A percentile compares a stretch with the other conserved stretches of the same genome.
phyloP scores from a whole-genome alignment of 352 stramenopile genomes.

The Phytophthora aleatoria region DNA sequence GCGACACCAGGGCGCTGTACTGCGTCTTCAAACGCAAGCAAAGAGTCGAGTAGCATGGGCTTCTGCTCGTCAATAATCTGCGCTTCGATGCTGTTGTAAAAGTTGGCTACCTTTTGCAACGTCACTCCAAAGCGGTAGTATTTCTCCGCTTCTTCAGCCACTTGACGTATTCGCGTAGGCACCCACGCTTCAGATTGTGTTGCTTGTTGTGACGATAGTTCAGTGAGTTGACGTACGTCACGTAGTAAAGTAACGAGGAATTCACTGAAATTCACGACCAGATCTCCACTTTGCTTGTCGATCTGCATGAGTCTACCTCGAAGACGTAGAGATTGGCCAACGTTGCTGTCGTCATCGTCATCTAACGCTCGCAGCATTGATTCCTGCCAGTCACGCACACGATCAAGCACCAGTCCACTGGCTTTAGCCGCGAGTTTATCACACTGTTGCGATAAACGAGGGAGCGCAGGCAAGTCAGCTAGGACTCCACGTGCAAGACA shows the following conservation, averaged over 20 bases:
- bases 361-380: slow-evolving; percentile 72
- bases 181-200: slow-evolving; percentile 63
- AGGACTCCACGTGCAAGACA: slow-evolving; percentile 60
- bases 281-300: slow-evolving; percentile 76
- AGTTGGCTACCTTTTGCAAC: slow-evolving; percentile 96
- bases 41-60: slow-evolving; percentile 92
- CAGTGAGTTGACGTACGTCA: slow-evolving; percentile 91
- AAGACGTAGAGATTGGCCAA: slow-evolving; percentile 69
- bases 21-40: slow-evolving; percentile 91
- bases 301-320: slow-evolving; percentile 92
- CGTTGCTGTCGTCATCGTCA: slow-evolving; percentile 58
- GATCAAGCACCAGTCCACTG: slow-evolving; percentile 71
- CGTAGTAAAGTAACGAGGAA: slow-evolving; percentile 92
- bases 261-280: slow-evolving; percentile 95
- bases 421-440: slow-evolving; percentile 61
- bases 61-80: slow-evolving; percentile 96
- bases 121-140: slow-evolving; percentile 95
- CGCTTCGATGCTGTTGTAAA: slow-evolving; percentile 96
- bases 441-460: slow-evolving; percentile 53
- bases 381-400: slow-evolving; percentile 88
- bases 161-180: slow-evolving; percentile 61
- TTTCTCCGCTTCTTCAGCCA: slow-evolving; percentile 89
- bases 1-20: slow-evolving; percentile 69
- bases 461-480: slow-evolving; percentile 66
- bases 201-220: slow-evolving; percentile 76